A percentile compares a stretch with the other conserved stretches of the same genome.
These are phyloP conservation scores for Candida schatavii DNA, from an alignment of 805 yeast species.

Conservation along the genomic window DNA sequence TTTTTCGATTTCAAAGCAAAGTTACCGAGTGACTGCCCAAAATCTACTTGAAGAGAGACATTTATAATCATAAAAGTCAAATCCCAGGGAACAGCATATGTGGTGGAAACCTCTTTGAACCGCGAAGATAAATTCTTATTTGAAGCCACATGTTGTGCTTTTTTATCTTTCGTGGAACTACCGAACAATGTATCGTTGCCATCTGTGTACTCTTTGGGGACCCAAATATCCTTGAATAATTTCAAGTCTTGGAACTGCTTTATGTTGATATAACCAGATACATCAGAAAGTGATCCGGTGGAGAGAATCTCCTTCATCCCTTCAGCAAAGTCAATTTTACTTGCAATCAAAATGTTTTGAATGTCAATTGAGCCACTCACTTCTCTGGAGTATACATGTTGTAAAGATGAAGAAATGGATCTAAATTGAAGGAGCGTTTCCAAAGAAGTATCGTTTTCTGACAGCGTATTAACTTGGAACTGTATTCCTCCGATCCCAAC, in stretches of 20 bases:
- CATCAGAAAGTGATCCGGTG: slow-evolving; percentile 51
- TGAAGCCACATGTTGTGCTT: slow-evolving; percentile 1
- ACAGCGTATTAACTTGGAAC: slow-evolving; percentile 44
- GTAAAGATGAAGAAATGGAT: slow-evolving; percentile 68
- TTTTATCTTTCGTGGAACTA: background rate
- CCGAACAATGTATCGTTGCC: background rate
- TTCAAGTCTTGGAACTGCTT: slow-evolving; percentile 87
- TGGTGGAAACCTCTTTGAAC: slow-evolving; percentile 56
- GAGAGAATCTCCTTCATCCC: slow-evolving; percentile 39
- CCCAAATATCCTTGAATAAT: slow-evolving; percentile 81
- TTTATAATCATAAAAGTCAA: slow-evolving; percentile 55
- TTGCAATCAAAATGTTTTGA: slow-evolving; percentile 46
- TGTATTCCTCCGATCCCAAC: slow-evolving; percentile 71
- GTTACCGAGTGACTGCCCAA: slow-evolving; percentile 82
- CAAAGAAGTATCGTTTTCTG: slow-evolving; percentile 42
- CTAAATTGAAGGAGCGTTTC: slow-evolving; percentile 47
- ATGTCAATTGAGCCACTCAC: slow-evolving; percentile 67
- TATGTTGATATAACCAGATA: slow-evolving; percentile 64
- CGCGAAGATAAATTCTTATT: slow-evolving; percentile 42
- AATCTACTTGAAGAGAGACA: slow-evolving; percentile 57
- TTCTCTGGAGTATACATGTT: slow-evolving; percentile 88
- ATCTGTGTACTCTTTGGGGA: slow-evolving; percentile 43
- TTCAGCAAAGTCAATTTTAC: slow-evolving; percentile 45
- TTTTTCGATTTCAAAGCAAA: slow-evolving; percentile 52
- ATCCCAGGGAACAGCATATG: slow-evolving; percentile 74